Evolutionary conservation across 163 green algal genomes (phyloP).

Genomic region (Volvox carteri): DNA sequence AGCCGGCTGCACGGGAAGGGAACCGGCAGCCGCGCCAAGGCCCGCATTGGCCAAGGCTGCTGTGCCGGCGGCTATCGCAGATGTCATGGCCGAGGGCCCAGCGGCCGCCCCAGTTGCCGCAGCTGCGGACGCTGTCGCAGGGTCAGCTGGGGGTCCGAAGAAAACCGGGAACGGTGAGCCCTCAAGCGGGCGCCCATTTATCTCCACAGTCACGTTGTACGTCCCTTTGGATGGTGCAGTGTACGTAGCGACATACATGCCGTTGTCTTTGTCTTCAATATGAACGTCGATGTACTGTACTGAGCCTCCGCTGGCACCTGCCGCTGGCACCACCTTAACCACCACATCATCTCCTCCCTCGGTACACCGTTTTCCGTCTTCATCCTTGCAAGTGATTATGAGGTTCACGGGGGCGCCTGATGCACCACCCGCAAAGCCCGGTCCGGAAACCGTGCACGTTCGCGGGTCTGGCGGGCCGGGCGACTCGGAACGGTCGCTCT

Average conservation of each 20-base stretch:
- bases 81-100: constrained; percentile 4
- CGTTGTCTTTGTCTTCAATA: constrained; percentile 82
- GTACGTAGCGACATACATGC: constrained; percentile 88
- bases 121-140: constrained; percentile 5
- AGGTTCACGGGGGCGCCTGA: constrained; percentile 70
- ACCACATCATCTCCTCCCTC: constrained; percentile 78
- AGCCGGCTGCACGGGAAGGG: not conserved
- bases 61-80: constrained; percentile 8
- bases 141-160: constrained; percentile 79
- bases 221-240: constrained; percentile 80
- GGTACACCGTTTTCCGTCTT: constrained; percentile 64
- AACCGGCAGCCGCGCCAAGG: not conserved
- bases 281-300: constrained; percentile 48
- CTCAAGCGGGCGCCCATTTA: constrained; percentile 83
- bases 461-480: constrained; percentile 78
- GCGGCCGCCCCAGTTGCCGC: constrained; percentile 18
- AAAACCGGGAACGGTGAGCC: constrained; percentile 92
- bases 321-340: constrained; percentile 65
- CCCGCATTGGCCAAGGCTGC: not conserved
- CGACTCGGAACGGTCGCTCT: constrained; percentile 60
- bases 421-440: constrained; percentile 73
- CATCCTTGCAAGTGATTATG: constrained; percentile 77
- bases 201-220: constrained; percentile 86
- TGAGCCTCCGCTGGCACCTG: not conserved
- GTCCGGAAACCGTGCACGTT: constrained; percentile 80